Evolutionary conservation across 2,329 filamentous ascomycete species (phyloP).

Genomic region (Diaporthe ampelina): DNA sequence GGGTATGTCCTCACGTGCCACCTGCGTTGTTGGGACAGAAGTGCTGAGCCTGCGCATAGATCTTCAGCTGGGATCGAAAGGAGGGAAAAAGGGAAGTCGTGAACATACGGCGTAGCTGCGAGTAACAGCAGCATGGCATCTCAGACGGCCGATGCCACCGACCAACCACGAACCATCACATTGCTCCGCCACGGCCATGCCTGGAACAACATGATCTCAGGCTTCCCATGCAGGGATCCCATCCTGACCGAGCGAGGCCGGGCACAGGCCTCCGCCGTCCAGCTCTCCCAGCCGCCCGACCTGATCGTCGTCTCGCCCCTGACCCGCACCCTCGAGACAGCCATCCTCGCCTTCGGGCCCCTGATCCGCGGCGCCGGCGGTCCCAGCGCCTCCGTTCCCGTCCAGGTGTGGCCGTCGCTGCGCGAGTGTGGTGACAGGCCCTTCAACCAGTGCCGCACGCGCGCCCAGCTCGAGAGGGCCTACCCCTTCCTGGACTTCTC

Average conservation of each 20-base stretch:
- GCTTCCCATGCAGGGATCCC: slow-evolving; percentile 37
- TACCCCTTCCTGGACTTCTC: slow-evolving; percentile 38
- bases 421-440: slow-evolving; percentile 38
- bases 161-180: slow-evolving; percentile 31
- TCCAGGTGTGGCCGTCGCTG: slow-evolving; percentile 37
- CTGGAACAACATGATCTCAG: slow-evolving; percentile 40
- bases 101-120: not conserved
- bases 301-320: slow-evolving; percentile 39
- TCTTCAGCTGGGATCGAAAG: not conserved
- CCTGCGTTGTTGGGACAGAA: not conserved
- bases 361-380: slow-evolving; percentile 22
- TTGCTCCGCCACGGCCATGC: slow-evolving; percentile 40
- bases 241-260: slow-evolving; percentile 35
- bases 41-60: not conserved
- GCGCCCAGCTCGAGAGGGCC: slow-evolving; percentile 33
- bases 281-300: slow-evolving; percentile 34
- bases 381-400: slow-evolving; percentile 15
- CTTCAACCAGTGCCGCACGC: slow-evolving; percentile 34
- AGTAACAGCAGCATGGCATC: not conserved
- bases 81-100: no score
- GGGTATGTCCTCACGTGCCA: slow-evolving; percentile 24
- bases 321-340: slow-evolving; percentile 36
- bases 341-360: slow-evolving; percentile 27
- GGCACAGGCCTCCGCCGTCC: slow-evolving; percentile 26
- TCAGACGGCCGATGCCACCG: slow-evolving; percentile 10